Conservation (phyloP, 73 alveolate species). For the Tetrahymena malaccensis region DNA sequence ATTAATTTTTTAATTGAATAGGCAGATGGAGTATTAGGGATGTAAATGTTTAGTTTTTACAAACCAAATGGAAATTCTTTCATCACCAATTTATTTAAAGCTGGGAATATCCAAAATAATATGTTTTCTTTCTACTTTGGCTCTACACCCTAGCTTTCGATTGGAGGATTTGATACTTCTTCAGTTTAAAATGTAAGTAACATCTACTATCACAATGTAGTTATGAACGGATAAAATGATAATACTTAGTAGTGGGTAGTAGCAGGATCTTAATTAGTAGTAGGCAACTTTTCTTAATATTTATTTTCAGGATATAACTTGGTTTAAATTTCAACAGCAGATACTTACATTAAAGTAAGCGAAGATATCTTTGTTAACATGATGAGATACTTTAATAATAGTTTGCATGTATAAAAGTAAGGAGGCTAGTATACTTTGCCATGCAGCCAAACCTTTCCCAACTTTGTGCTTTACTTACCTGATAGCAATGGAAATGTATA, state of each 20-base stretch:
- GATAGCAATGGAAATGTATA: neutral
- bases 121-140: neutral
- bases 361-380: neutral
- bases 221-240: neutral
- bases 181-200: neutral
- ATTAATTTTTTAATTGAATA: too few relatives aligned
- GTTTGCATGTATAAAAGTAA: neutral
- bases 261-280: neutral
- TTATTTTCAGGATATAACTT: neutral
- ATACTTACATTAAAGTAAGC: neutral
- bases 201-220: neutral
- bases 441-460: neutral
- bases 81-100: neutral
- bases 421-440: neutral
- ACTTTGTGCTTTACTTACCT: neutral
- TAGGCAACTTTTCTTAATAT: neutral
- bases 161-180: neutral
- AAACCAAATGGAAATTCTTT: neutral
- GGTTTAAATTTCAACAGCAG: neutral
- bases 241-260: neutral
- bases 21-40: neutral
- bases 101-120: neutral
- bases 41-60: neutral
- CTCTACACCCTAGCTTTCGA: neutral
- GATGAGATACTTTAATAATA: neutral